These are phyloP conservation scores for Thoreauomyces humboldtii DNA, from an alignment of 192 early-diverging fungal genomes.

Conservation along the genomic window DNA sequence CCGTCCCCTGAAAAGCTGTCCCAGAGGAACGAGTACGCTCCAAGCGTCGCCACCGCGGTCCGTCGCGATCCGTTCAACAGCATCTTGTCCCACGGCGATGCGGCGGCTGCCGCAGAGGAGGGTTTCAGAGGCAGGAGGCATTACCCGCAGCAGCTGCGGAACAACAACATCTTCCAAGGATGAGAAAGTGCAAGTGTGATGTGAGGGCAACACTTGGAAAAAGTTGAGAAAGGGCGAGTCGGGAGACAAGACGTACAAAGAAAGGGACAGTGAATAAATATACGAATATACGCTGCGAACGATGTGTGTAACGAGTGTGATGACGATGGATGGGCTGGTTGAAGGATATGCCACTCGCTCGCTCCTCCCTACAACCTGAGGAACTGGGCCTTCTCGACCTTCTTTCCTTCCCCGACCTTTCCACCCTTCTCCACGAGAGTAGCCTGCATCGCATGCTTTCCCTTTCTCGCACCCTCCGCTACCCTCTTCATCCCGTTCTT, in stretches of 20 bases:
- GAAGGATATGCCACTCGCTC: too few relatives aligned
- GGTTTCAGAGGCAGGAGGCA: constrained; percentile 5
- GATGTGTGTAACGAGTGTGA: too few relatives aligned
- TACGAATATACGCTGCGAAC: too few relatives aligned
- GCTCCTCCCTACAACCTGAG: constrained; percentile 37
- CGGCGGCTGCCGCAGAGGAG: background rate
- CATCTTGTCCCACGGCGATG: background rate
- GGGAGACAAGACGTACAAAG: too few relatives aligned
- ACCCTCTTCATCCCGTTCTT: constrained; percentile 36
- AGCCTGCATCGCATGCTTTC: constrained; percentile 36
- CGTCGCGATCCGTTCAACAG: background rate
- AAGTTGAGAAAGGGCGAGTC: too few relatives aligned
- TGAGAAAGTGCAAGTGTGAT: background rate
- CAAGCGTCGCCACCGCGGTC: background rate
- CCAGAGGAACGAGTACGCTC: background rate
- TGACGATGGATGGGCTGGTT: too few relatives aligned
- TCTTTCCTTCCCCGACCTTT: constrained; percentile 35
- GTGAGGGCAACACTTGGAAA: too few relatives aligned
- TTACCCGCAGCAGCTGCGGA: constrained; percentile 14
- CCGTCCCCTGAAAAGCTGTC: too few relatives aligned
- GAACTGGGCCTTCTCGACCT: constrained; percentile 23
- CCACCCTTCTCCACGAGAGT: constrained; percentile 45
- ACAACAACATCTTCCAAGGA: constrained; percentile 11
- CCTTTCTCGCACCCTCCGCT: constrained; percentile 20
- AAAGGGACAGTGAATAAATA: too few relatives aligned